phyloP scores from a whole-genome alignment of 306 rosid genomes.

The Vicia faba region DNA sequence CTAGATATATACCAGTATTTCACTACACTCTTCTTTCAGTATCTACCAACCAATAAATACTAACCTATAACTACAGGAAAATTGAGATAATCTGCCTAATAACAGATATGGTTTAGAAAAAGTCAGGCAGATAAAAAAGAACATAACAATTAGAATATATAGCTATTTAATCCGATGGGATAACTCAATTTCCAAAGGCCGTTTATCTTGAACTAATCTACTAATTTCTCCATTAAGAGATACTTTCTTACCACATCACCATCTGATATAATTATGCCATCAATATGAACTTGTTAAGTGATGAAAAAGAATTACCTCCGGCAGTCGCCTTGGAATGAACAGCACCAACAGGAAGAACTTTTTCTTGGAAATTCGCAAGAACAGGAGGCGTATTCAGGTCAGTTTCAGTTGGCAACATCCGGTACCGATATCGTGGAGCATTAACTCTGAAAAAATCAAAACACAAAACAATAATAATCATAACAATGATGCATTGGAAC shows the following conservation, averaged over 20 bases:
- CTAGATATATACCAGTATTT: conserved; percentile 21
- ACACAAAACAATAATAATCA: too few species aligned
- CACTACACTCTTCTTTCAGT: conserved; percentile 16
- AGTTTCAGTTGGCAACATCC: conserved; percentile 91
- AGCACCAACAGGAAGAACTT: conserved; percentile 65
- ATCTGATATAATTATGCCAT: too few species aligned
- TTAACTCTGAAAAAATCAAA: conserved; percentile 51
- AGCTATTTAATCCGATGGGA: too few species aligned
- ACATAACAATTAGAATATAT: neutral
- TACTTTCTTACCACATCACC: too few species aligned
- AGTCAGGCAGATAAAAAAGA: neutral
- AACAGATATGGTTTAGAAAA: neutral
- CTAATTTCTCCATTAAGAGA: too few species aligned
- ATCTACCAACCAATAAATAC: neutral
- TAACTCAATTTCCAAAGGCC: too few species aligned
- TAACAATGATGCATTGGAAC: neutral
- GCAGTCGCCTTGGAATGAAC: conserved; percentile 57
- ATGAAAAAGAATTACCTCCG: conserved; percentile 60
- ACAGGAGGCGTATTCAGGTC: conserved; percentile 86
- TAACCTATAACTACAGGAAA: neutral
- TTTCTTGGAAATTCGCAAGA: conserved; percentile 55
- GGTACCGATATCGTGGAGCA: conserved; percentile 89
- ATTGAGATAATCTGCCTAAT: neutral
- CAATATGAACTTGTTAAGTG: too few species aligned
- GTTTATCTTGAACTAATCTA: too few species aligned